A percentile compares a stretch with the other conserved stretches of the same genome.
These are phyloP conservation scores for Persicaria tinctoria DNA, from an alignment of 148 eudicot genomes.

Conservation along the genomic window DNA sequence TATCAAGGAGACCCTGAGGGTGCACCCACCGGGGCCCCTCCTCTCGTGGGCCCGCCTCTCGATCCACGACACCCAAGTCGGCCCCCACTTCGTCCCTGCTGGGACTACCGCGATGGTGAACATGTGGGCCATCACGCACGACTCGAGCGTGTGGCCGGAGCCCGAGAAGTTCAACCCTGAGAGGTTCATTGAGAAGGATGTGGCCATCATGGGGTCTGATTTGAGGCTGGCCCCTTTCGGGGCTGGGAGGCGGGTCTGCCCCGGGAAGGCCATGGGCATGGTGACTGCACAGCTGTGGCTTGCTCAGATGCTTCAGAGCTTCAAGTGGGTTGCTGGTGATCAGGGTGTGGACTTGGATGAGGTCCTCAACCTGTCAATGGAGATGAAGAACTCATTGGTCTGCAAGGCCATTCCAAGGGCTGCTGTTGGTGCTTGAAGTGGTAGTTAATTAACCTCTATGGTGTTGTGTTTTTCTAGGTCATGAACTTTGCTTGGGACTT, in stretches of 20 bases:
- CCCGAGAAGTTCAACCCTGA: conserved; percentile 60
- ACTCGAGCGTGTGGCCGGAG: conserved; percentile 55
- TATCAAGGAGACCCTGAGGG: conserved; percentile 71
- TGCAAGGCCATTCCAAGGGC: conserved; percentile 70
- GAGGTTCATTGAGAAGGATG: conserved; percentile 65
- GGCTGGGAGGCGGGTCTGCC: conserved; percentile 83
- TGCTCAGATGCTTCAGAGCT: conserved; percentile 71
- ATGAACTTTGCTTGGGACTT: no score
- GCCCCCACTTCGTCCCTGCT: conserved; percentile 64
- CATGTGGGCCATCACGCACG: conserved; percentile 97
- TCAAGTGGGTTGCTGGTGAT: conserved; percentile 48
- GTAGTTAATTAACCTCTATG: not conserved
- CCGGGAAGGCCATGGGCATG: conserved; percentile 73
- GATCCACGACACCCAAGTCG: conserved; percentile 70
- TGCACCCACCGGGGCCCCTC: conserved; percentile 95
- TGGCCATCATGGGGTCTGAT: conserved; percentile 77
- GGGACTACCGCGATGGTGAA: conserved; percentile 97
- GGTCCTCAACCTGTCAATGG: conserved; percentile 75
- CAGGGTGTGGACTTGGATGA: conserved; percentile 61
- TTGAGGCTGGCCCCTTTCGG: conserved; percentile 80
- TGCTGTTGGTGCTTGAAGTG: conserved; percentile 7
- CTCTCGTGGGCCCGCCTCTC: conserved; percentile 96
- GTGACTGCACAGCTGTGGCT: conserved; percentile 84
- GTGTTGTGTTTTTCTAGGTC: not conserved
- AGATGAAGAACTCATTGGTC: conserved; percentile 73